phyloP scores from a whole-genome alignment of 1,139 yeast genomes.

The Yamadazyma songkhlaensis region DNA sequence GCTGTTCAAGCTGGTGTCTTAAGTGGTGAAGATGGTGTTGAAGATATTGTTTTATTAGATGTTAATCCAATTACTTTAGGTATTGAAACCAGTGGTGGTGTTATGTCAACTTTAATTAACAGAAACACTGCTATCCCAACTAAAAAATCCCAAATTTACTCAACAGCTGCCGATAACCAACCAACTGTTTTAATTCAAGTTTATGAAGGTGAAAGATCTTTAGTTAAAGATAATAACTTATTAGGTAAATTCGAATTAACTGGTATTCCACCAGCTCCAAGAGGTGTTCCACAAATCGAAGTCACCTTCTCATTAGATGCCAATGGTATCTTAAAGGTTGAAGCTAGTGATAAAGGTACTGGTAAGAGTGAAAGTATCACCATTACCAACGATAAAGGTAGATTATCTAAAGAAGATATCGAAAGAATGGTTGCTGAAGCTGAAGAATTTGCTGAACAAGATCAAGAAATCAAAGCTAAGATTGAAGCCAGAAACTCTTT shows the following conservation, averaged over 20 bases:
- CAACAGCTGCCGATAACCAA: constrained; percentile 49
- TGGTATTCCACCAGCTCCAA: constrained; percentile 49
- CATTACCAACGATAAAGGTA: constrained; percentile 95
- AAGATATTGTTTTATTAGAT: constrained; percentile 48
- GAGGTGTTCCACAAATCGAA: constrained; percentile 50
- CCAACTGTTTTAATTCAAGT: constrained; percentile 48
- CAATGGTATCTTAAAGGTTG: constrained; percentile 48
- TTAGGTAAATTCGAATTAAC: constrained; percentile 49
- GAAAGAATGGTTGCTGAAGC: constrained; percentile 96
- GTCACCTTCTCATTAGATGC: constrained; percentile 48
- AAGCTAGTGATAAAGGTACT: constrained; percentile 46
- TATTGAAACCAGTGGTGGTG: constrained; percentile 50
- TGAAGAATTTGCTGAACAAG: constrained; percentile 86
- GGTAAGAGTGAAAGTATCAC: constrained; percentile 88
- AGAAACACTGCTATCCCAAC: constrained; percentile 50
- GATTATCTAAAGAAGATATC: constrained; percentile 88
- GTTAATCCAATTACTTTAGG: constrained; percentile 50
- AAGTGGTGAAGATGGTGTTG: constrained; percentile 64
- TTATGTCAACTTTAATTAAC: constrained; percentile 46
- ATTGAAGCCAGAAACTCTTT: constrained; percentile 61
- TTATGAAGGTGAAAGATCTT: constrained; percentile 48
- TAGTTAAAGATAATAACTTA: constrained; percentile 44
- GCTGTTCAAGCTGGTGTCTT: constrained; percentile 89
- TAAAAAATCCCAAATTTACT: constrained; percentile 46
- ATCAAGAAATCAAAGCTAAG: constrained; percentile 74